Evolutionary conservation across 2,329 filamentous ascomycete genomes (phyloP).

Genomic region (Colletotrichum tofieldiae): DNA sequence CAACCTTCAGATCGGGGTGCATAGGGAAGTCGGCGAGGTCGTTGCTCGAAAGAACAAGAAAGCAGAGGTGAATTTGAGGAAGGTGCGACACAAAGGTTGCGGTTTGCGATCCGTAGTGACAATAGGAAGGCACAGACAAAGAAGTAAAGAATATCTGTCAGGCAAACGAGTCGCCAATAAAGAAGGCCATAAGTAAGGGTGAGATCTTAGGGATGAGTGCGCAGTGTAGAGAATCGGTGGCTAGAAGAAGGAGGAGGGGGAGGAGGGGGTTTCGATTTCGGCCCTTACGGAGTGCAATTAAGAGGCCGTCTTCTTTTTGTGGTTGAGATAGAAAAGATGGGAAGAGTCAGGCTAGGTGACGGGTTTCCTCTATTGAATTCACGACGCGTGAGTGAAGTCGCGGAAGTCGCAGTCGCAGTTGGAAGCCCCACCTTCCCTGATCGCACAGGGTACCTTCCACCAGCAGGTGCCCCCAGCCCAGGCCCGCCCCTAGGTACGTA

Average conservation of each 20-base stretch:
- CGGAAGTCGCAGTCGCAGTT: background rate
- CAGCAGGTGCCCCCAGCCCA: background rate
- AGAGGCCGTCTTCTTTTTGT: background rate
- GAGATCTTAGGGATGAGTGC: background rate
- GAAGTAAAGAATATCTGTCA: background rate
- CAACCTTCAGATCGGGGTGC: background rate
- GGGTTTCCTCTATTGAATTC: background rate
- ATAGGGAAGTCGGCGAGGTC: background rate
- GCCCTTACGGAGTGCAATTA: background rate
- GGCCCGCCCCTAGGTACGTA: background rate
- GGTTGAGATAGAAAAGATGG: background rate
- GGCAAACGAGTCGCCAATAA: background rate
- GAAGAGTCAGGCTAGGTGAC: background rate
- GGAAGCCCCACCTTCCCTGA: constrained; percentile 17
- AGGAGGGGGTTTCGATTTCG: no score
- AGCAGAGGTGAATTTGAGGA: background rate
- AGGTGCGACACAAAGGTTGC: background rate
- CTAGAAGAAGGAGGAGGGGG: background rate
- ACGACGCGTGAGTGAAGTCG: constrained; percentile 19
- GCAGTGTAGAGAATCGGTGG: background rate
- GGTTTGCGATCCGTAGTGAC: background rate
- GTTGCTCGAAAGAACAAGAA: background rate
- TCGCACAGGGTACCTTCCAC: background rate
- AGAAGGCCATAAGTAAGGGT: background rate
- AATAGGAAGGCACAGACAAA: constrained; percentile 3